Evolutionary conservation across 1,284 basidiomycete species (phyloP), one percentile per base, ranked within the genome.

Genomic region (Chondrostereum purpureum): DNA sequence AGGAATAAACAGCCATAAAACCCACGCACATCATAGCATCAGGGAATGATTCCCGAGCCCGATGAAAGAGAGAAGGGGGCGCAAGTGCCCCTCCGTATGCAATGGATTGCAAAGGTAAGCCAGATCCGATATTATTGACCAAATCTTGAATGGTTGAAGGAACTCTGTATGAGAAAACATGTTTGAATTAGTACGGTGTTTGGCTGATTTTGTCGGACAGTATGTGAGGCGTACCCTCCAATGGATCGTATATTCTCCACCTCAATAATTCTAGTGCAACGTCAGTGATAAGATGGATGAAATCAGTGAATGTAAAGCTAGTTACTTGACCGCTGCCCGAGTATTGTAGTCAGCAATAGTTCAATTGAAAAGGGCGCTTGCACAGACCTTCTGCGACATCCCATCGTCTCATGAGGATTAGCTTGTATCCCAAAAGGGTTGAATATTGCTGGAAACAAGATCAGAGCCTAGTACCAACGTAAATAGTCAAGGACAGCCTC

Each of bases 381-480:
- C 18, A 21, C 60, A 16, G 47, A 76, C 76, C 80, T 59, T 73
- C 66, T 54, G 75, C 64, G 16, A 72, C 58, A 39, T 72, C 65
- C 77, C 78, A 81, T 60, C 77, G 80, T 50, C 73, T 67, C 60
- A 78, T n/a, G n/a, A n/a, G n/a, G n/a, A n/a, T n/a, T n/a, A n/a
- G n/a, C n/a, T n/a, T n/a, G n/a, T n/a, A n/a, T n/a, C n/a, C n/a
- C n/a, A n/a, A n/a, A n/a, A n/a, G n/a, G n/a, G n/a, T n/a, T n/a
- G n/a, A n/a, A n/a, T n/a, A n/a, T n/a, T n/a, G n/a, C n/a, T n/a
- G n/a, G n/a, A n/a, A n/a, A n/a, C n/a, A n/a, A n/a, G n/a, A n/a
- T n/a, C n/a, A n/a, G n/a, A n/a, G n/a, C n/a, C n/a, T n/a, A n/a
- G n/a, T n/a, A n/a, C n/a, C n/a, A n/a, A n/a, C n/a, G n/a, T n/a